Conservation (phyloP, 164 flowering plant species). For the Vitis labrusca region DNA sequence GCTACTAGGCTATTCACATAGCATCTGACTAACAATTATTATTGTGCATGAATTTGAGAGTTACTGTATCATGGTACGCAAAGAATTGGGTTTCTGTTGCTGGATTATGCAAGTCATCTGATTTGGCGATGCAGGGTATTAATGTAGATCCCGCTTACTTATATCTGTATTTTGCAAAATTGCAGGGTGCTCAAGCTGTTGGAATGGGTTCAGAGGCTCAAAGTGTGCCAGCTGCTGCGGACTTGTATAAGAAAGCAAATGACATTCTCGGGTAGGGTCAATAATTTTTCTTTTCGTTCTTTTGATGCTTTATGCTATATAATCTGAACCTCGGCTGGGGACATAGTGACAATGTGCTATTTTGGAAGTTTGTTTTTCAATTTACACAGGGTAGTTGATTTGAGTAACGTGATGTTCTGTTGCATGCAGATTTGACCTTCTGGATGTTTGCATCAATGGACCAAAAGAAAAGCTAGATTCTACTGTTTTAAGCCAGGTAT, state of each 20-base stretch:
- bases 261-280: constrained; percentile 77
- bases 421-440: constrained; percentile 69
- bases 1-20: too few species aligned
- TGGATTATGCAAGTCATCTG: too few species aligned
- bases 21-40: too few species aligned
- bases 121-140: background rate
- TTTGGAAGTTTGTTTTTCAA: background rate
- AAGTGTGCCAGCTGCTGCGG: constrained; percentile 86
- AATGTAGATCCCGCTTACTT: background rate
- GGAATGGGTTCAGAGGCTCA: constrained; percentile 96
- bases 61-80: too few species aligned
- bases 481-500: constrained; percentile 95
- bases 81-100: too few species aligned
- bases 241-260: constrained; percentile 81
- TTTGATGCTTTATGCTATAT: background rate
- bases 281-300: background rate
- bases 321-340: background rate
- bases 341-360: background rate
- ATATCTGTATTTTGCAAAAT: background rate
- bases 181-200: constrained; percentile 98
- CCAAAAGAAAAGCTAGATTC: constrained; percentile 97
- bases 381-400: background rate
- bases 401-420: background rate
- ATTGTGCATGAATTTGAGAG: too few species aligned
- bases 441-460: constrained; percentile 87